These are phyloP conservation scores for Linnemannia schmuckeri DNA, from an alignment of 192 early-diverging fungal genomes.

Conservation along the genomic window DNA sequence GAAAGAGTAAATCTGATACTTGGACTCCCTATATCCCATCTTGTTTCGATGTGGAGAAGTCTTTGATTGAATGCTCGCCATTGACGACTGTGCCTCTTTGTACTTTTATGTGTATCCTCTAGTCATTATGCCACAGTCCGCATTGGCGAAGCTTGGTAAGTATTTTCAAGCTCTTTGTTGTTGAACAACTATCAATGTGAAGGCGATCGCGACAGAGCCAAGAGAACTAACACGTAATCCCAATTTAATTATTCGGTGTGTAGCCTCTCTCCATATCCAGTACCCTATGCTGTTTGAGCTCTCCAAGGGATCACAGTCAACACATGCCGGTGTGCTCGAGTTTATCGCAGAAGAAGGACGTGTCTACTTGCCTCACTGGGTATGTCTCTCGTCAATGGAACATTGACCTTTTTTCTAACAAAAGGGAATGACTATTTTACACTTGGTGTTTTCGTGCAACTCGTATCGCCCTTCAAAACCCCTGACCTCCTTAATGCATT, in stretches of 20 bases:
- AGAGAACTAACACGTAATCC: not conserved
- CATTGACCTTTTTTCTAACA: not conserved
- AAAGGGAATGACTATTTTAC: no score
- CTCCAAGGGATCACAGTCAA: slow-evolving; percentile 68
- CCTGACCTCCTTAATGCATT: not conserved
- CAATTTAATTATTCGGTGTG: not conserved
- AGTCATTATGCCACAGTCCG: slow-evolving; percentile 86
- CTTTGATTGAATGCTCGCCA: no score
- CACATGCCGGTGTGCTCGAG: slow-evolving; percentile 98
- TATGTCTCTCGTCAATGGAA: slow-evolving; percentile 34
- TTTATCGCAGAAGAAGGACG: slow-evolving; percentile 98
- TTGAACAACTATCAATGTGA: not conserved
- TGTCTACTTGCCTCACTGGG: slow-evolving; percentile 96
- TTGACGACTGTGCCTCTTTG: not conserved
- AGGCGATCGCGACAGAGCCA: not conserved
- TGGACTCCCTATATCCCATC: not conserved
- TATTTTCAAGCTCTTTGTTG: not conserved
- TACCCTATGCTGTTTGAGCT: slow-evolving; percentile 96
- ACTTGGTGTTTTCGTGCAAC: not conserved
- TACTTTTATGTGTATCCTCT: not conserved
- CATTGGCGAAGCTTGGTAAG: slow-evolving; percentile 55
- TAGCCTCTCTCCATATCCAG: slow-evolving; percentile 85
- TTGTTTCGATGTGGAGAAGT: no score
- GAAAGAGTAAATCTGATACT: slow-evolving; percentile 74
- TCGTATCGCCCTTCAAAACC: not conserved